Evolutionary conservation across 805 yeast genomes (phyloP), one percentile per base, ranked within the genome.

Genomic region (Candida morakotiae): DNA sequence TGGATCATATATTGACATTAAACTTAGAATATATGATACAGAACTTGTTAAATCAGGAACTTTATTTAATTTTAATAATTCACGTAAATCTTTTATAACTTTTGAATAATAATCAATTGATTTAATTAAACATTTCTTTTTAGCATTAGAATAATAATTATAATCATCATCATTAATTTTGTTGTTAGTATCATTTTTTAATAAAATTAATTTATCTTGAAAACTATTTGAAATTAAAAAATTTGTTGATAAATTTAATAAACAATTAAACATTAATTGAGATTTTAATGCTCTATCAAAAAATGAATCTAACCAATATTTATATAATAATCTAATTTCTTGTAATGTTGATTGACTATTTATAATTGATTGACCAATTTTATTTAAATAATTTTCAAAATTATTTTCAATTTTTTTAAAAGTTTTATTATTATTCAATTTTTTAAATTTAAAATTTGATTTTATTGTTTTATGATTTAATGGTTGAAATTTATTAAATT

Each of bases 1-100:
- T 1, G 70, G 72, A 38, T 66, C 71, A 44, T 66, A 66, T 25
- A 66, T 61, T 11, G 69, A 55, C 69, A 64, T 64, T 33, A 65
- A 46, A 35, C 63, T 54, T 30, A 66, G 48, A 25, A 66, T 55
- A 42, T 64, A 66, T 14, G 68, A 60, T 13, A 59, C 60, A 6
- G 57, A 52, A 0, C 69, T 56, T 23, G 64, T 58, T 22, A 55
- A 39, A 28, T 56, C 60, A 2, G 65, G 62, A 37, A 56, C 54
- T 15, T 43, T 37, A 45, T 58, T 55, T 19, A 37, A 42, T 40
- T 62, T 60, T 38, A 66, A 50, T 9, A 50, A 42, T 5, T 29
- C 39, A 23, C 67, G 46, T 27, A 66, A 50, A n/a, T 56, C 56
- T 35, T 55, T 58, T 36, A 66, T 64, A 13, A 59, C 67, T 13